Base-by-base conservation (phyloP, 2,329 filamentous ascomycete genomes). In the Mycosphaerella arachidis region DNA sequence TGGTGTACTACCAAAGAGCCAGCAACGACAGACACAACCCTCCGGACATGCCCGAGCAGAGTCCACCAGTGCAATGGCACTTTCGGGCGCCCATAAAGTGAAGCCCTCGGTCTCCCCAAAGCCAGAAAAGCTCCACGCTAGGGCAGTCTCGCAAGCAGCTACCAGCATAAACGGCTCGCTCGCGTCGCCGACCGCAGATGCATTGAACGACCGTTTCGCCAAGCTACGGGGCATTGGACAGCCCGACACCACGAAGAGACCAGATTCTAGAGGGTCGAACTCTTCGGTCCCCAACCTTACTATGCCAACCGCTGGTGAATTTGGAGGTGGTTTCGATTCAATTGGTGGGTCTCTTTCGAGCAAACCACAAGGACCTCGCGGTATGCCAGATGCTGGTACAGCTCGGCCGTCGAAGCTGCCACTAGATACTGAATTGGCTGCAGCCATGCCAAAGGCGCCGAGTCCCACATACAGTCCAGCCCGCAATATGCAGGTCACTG, bases 391-490 rank as follows among this genome's bases (percentile, higher is more conserved):
- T n/a, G 71, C 74, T 29, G 72, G 67, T n/a, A 71, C 71, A 24
- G 65, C 72, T 4, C 70, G 74, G 18, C 78, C 79, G 48, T 75
- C 78, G 1, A 78, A 78, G 54, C 50, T 83, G 9, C 77, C 79
- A 2, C 67, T 86, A 0, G 77, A 83, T 51, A 83, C 78, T 29
- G 71, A 74, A n/a, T 63, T 81, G n/a, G 72, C 84, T 7, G 79
- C 83, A 10, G 79, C 79, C 16, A 76, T 91, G 69, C 89, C 89
- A 10, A 89, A 88, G 71, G 76, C 87, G 50, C 89, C 89, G 1
- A 87, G 87, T 68, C 87, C 89, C 7, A 89, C 90, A 4, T 92
- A 92, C 70, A 91, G 86, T 67, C 89, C 89, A n/a, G 87, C 87
- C 1, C 82, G 88, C 35, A 90, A 89, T 30, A 88, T 86, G 58